Evolutionary conservation across 108 stramenopile genomes (phyloP).

Genomic region (Aurantiochytrium sp.): DNA sequence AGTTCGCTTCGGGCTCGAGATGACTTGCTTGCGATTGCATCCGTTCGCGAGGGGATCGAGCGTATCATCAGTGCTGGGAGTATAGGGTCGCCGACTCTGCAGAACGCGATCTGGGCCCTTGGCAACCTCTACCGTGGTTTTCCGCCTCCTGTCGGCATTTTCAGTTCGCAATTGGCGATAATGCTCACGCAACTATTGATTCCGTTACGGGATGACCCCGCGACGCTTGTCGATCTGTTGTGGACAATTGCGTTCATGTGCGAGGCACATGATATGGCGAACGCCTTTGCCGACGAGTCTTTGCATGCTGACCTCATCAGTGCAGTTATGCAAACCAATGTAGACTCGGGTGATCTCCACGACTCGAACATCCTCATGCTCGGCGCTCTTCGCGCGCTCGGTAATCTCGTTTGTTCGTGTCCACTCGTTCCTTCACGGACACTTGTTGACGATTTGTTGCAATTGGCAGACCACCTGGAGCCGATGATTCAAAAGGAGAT

Average conservation of each 20-base stretch:
- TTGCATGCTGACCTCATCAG: not conserved
- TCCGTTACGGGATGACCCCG: not conserved
- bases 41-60: not conserved
- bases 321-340: not conserved
- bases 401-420: not conserved
- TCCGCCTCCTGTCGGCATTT: not conserved
- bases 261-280: not conserved
- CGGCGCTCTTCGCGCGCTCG: not conserved
- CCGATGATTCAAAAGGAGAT: not conserved
- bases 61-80: not conserved
- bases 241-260: not conserved
- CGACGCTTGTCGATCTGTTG: not conserved
- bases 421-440: not conserved
- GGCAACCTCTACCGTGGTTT: not conserved
- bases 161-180: not conserved
- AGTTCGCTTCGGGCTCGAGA: not conserved
- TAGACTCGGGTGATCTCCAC: not conserved
- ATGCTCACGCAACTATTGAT: not conserved
- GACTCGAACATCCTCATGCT: not conserved
- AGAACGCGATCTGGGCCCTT: not conserved
- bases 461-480: not conserved
- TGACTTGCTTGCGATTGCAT: not conserved
- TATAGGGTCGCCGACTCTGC: not conserved
- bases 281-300: not conserved
- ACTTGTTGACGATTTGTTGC: not conserved